These are phyloP conservation scores for Solanum megistacrolobum DNA, from an alignment of 257 asterid species.

Conservation along the genomic window DNA sequence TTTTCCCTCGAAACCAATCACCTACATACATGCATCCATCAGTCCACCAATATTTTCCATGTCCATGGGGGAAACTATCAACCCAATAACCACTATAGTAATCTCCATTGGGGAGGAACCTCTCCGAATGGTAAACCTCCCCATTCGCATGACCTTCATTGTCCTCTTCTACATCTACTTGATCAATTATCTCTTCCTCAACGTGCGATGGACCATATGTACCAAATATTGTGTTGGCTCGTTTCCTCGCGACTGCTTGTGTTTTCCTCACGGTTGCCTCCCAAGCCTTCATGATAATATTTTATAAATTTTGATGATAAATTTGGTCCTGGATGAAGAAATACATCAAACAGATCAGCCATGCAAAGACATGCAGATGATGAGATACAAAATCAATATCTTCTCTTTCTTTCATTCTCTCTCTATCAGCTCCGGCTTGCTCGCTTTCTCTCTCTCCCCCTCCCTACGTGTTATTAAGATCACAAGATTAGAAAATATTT, in stretches of 20 bases:
- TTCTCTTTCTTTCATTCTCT: neutral
- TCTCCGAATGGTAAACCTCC: conserved; percentile 4
- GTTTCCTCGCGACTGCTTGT: conserved; percentile 7
- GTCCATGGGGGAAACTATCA: conserved; percentile 5
- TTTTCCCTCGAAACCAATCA: conserved; percentile 8
- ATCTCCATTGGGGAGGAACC: conserved; percentile 7
- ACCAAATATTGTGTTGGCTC: conserved; percentile 7
- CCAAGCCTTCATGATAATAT: conserved; percentile 6
- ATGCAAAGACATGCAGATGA: conserved; percentile 5
- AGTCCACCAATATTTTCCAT: conserved; percentile 10
- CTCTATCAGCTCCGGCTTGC: conserved; percentile 1
- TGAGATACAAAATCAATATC: neutral
- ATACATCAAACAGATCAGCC: neutral
- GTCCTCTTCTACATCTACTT: neutral
- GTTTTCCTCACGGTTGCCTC: conserved; percentile 10
- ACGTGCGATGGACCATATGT: neutral
- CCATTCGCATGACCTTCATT: neutral
- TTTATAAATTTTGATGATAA: neutral
- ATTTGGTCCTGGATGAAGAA: neutral
- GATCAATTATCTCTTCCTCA: neutral
- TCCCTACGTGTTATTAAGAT: neutral
- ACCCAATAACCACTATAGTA: conserved; percentile 9
- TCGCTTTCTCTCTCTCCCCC: neutral
- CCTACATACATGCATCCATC: conserved; percentile 10
- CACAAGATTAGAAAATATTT: neutral